Evolutionary conservation across 2,329 filamentous ascomycete species (phyloP).

Genomic region (Ophiocordyceps australis): DNA sequence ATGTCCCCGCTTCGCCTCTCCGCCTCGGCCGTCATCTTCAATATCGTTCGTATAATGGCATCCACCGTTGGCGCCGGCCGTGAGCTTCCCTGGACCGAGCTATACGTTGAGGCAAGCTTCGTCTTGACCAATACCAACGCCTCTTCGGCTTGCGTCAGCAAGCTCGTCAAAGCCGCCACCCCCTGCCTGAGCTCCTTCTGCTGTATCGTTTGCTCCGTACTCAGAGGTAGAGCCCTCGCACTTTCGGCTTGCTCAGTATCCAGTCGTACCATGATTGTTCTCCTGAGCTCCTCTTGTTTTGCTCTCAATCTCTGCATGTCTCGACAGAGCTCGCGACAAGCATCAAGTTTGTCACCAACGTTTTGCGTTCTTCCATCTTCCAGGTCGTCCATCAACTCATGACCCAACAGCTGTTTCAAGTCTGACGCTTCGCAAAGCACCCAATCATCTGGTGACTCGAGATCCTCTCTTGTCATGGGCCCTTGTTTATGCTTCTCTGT

Average conservation of each 20-base stretch:
- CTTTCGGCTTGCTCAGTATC: slow-evolving; percentile 50
- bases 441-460: slow-evolving; percentile 54
- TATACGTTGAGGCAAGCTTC: slow-evolving; percentile 45
- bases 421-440: slow-evolving; percentile 58
- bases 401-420: slow-evolving; percentile 44
- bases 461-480: slow-evolving; percentile 43
- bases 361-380: slow-evolving; percentile 50
- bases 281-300: slow-evolving; percentile 62
- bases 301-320: slow-evolving; percentile 56
- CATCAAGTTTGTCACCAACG: slow-evolving; percentile 48
- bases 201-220: slow-evolving; percentile 64
- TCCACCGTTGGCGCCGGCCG: slow-evolving; percentile 65
- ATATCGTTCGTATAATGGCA: slow-evolving; percentile 77
- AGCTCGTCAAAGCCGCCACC: slow-evolving; percentile 56
- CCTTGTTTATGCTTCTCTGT: slow-evolving; percentile 30
- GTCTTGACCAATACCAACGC: slow-evolving; percentile 62
- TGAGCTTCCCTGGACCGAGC: slow-evolving; percentile 24
- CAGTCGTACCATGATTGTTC: slow-evolving; percentile 49
- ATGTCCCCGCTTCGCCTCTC: slow-evolving; percentile 85
- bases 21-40: slow-evolving; percentile 81
- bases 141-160: slow-evolving; percentile 65
- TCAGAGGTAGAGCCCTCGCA: slow-evolving; percentile 55
- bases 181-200: slow-evolving; percentile 67
- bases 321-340: slow-evolving; percentile 47
- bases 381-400: slow-evolving; percentile 44